A percentile compares a stretch with the other conserved stretches of the same genome.
Evolutionary conservation across 1,284 basidiomycete genomes (phyloP).

Genomic region (Paramarasmius palmivorus): DNA sequence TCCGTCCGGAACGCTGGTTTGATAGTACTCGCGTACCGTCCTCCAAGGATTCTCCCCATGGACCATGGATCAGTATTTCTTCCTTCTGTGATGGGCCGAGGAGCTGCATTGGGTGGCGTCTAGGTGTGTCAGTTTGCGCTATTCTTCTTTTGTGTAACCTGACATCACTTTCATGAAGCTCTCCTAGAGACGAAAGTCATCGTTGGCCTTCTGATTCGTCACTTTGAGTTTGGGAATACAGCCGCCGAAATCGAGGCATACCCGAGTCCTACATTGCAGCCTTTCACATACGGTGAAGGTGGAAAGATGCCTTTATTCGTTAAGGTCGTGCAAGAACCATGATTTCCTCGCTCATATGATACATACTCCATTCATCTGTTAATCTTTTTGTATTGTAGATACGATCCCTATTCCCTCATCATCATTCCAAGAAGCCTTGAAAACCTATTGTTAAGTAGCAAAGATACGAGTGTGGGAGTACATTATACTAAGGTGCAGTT

Average conservation of each 20-base stretch:
- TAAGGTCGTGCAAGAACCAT: neutral
- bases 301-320: conserved; percentile 21
- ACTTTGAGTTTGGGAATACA: conserved; percentile 37
- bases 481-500: no score
- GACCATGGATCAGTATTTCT: conserved; percentile 28
- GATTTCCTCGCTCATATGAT: neutral
- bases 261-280: conserved; percentile 38
- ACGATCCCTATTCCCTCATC: no score
- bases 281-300: conserved; percentile 33
- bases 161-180: conserved; percentile 20
- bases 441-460: no score
- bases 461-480: no score
- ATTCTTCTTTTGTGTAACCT: neutral
- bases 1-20: conserved; percentile 43
- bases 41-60: conserved; percentile 29
- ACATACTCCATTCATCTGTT: neutral
- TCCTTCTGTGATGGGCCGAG: conserved; percentile 43
- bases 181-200: conserved; percentile 41
- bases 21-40: conserved; percentile 27
- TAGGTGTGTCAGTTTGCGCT: conserved; percentile 24
- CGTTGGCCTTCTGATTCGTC: conserved; percentile 34
- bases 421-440: no score
- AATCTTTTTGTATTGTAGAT: neutral
- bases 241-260: conserved; percentile 28
- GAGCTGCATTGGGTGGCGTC: conserved; percentile 39